Evolutionary conservation across 164 flowering plant genomes (phyloP).

Genomic region (Dillenia turbinata): DNA sequence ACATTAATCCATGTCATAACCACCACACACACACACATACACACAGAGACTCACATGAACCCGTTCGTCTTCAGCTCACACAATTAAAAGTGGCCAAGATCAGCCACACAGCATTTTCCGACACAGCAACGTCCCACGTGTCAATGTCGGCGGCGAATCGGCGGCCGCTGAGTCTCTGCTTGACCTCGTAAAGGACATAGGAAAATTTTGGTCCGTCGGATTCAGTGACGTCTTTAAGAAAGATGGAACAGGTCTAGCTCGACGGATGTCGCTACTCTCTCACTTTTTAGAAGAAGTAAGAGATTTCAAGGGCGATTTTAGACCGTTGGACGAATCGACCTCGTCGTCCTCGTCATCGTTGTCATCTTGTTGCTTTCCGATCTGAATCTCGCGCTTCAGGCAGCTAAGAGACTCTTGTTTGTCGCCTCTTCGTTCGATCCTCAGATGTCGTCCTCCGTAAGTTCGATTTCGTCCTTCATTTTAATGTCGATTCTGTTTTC

Average conservation of each 20-base stretch:
- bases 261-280: constrained; percentile 56
- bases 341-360: constrained; percentile 5
- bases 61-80: no score
- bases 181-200: constrained; percentile 40
- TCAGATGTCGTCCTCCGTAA: constrained; percentile 29
- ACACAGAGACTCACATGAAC: not conserved
- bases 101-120: no score
- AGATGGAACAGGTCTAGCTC: constrained; percentile 68
- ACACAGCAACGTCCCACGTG: not conserved
- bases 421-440: constrained; percentile 34
- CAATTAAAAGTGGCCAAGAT: no score
- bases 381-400: constrained; percentile 41
- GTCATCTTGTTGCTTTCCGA: constrained; percentile 33
- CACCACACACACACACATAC: not conserved
- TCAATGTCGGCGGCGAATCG: constrained; percentile 7
- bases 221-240: constrained; percentile 36
- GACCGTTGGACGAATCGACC: not conserved
- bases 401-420: constrained; percentile 47
- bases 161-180: constrained; percentile 20
- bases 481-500: not conserved
- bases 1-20: not conserved
- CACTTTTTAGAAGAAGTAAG: constrained; percentile 76
- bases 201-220: constrained; percentile 13
- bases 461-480: constrained; percentile 10
- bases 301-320: constrained; percentile 22